Base-by-base conservation (phyloP, 148 eudicot species). In the Arctostaphylos glauca region DNA sequence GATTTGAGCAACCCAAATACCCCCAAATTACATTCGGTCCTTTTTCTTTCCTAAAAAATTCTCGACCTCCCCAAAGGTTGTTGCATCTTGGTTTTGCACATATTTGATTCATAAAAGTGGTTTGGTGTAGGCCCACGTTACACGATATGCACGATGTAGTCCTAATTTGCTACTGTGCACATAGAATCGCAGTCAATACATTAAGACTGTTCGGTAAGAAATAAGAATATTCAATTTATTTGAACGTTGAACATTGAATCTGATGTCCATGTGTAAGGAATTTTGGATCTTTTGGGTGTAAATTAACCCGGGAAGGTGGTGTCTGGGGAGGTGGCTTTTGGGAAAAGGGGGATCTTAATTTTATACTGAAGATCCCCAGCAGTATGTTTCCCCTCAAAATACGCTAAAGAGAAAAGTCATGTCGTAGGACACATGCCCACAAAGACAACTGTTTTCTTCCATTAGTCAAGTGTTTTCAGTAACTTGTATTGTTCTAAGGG, bases 271-370 rank as follows among this genome's bases (percentile, higher is more conserved):
- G 8, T 9, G 53, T 58, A 78, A 41, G 81, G 49, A 52, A 8
- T 76, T 59, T 44, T n/a, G 71, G 81, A 58, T 58, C 71, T 60
- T 12, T 46, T 19, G 16, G 53, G 49, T 1, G 10, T 62, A 49
- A 43, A 25, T 9, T 44, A 58, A 19, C 71, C 9, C 9, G 81
- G 81, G 81, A n/a, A 44, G 81, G 71, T 78, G 53, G 81, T 5
- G 14, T 59, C n/a, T 12, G 81, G 68, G 81, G 23, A 78, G 71
- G 52, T 78, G 10, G 6, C 5, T 15, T 13, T 41, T 56, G 80
- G 67, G 80, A 9, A 56, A 43, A 14, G n/a, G 5, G 3, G 60
- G 38, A 31, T 31, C 38, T 31, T 31, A 1, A 52, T 76, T 41
- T 76, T 19, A 23, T 67, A 23, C 72, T 67, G 9, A 56, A 15